phyloP scores from a whole-genome alignment of 2,329 filamentous ascomycete species.

The Colletotrichum lupini region DNA sequence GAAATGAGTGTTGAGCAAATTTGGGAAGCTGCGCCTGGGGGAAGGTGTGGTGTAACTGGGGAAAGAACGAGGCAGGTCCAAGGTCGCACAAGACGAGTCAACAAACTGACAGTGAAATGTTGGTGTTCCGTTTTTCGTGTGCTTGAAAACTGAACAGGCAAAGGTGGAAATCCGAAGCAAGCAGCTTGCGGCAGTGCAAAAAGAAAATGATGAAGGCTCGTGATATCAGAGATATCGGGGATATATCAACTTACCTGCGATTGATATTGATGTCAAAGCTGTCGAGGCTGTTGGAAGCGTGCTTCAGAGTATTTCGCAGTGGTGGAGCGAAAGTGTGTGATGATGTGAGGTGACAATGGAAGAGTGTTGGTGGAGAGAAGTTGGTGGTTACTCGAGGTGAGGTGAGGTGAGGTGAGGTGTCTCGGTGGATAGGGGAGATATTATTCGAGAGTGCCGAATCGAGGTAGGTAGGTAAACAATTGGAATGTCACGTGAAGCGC shows the following conservation, averaged over 20 bases:
- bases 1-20: slow-evolving; percentile 25
- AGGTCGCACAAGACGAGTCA: slow-evolving; percentile 3
- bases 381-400: not conserved
- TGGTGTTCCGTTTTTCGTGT: not conserved
- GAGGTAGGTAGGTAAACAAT: not conserved
- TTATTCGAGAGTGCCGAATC: not conserved
- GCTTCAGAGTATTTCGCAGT: not conserved
- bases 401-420: not conserved
- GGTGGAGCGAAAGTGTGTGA: not conserved
- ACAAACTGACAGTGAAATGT: too few relatives aligned
- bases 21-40: slow-evolving; percentile 19
- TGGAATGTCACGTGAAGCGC: slow-evolving; percentile 7
- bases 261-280: not conserved
- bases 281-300: not conserved
- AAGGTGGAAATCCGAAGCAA: not conserved
- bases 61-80: slow-evolving; percentile 7
- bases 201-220: not conserved
- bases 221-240: not conserved
- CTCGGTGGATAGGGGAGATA: not conserved
- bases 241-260: slow-evolving; percentile 23
- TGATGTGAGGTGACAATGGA: not conserved
- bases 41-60: slow-evolving; percentile 26
- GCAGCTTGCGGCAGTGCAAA: not conserved
- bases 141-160: not conserved
- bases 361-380: not conserved